Conservation (phyloP, 176 grass and related monocot species). For the Rhynchospora pubera region DNA sequence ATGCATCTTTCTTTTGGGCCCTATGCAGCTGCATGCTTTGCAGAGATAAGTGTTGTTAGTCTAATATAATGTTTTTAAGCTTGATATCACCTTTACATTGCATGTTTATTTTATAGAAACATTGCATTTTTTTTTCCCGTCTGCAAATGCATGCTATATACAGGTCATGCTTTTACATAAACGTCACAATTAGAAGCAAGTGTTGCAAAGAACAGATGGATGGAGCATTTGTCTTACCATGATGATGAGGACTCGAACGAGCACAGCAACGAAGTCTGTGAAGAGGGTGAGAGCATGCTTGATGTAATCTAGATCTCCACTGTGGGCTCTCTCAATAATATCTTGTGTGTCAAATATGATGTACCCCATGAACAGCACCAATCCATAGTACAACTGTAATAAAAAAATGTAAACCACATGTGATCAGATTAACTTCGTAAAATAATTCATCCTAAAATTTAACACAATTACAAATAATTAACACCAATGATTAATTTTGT, state of each 20-base stretch:
- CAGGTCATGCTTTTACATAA: background rate
- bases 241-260: conserved; percentile 82
- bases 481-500: background rate
- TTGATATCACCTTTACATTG: background rate
- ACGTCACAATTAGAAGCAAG: background rate
- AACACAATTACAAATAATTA: background rate
- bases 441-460: background rate
- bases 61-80: background rate
- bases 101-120: too few relatives aligned
- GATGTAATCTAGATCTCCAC: conserved; percentile 79
- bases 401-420: background rate
- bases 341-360: conserved; percentile 91
- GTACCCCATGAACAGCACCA: conserved; percentile 81
- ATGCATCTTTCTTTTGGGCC: too few relatives aligned
- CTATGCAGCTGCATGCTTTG: too few relatives aligned
- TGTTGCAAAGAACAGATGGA: background rate
- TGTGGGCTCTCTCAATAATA: conserved; percentile 85
- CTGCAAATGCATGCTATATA: background rate
- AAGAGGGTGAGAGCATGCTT: conserved; percentile 94
- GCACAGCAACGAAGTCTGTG: conserved; percentile 82
- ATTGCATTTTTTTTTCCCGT: background rate
- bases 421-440: background rate
- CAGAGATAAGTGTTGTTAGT: background rate
- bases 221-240: conserved; percentile 40
- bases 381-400: conserved; percentile 70